Base-by-base conservation (phyloP, 805 yeast genomes). In the Nakazawaea holstii region DNA sequence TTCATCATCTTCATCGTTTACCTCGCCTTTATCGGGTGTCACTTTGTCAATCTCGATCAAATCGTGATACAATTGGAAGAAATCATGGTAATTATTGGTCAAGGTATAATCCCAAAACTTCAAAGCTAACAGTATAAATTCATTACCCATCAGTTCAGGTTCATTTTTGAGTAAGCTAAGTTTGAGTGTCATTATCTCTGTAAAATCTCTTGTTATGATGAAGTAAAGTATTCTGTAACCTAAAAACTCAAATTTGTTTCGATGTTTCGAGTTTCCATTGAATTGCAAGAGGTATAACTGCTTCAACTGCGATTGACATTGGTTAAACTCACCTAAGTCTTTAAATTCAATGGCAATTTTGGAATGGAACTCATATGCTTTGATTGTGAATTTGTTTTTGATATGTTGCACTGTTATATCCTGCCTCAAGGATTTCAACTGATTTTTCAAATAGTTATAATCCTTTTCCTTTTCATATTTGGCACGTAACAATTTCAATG, bases 301-400 rank as follows among this genome's bases (percentile, higher is more conserved):
- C 52, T 78, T 78, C 43, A 94, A 66, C 56, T 89, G 88, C 13
- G 95, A 80, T 63, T 87, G 95, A 61, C 98, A 94, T 62, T 92
- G 97, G 67, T 94, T 94, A 62, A 87, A 90, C 63, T 94, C 98
- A 8, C 97, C 97, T 52, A 92, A 66, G 63, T 92, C 99, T 36
- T 77, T 74, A 59, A 85, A 82, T 55, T 82, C 85, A 35, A 92
- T 74, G 0, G 97, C 95, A n/a, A 91, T 69, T 42, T 90, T 77
- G 4, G 94, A 94, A 64, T 92, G 95, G 2, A 82, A 75, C 63
- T 89, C 94, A 63, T 94, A 92, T 0, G 89, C 96, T 46, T 67
- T 59, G 6, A 89, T 77, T 0, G 97, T 79, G 59, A 94, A 87
- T 39, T 77, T 81, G 57, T 80, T 80, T 56, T 83, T 83, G 39